Evolutionary conservation across 495 filamentous ascomycete genomes (phyloP), one percentile per base, ranked within the genome.

Genomic region (Aspergillus hancockii): DNA sequence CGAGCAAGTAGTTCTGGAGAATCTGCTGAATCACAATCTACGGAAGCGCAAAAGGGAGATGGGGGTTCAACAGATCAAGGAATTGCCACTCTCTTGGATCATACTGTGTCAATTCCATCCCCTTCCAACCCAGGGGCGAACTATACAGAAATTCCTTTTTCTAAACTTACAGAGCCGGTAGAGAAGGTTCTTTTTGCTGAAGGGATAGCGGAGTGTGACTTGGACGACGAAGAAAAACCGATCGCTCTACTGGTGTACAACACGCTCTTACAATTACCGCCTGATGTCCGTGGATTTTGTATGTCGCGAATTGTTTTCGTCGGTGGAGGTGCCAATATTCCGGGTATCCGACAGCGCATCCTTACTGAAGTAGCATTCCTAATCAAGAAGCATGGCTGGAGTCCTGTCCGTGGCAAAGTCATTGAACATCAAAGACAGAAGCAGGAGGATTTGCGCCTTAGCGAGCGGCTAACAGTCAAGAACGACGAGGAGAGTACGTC

Each of bases 221-320:
- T 91, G 54, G 94, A 98, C 68, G 91, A 97, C 66, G 83, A 98
- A 61, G 91, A 97, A 55, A 81, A 87, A 28, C 83, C 93, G 0
- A 70, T 97, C 0, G 88, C 86, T 30, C 60, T 83, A 9, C 80
- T 98, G 9, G 79, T 92, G 1, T 96, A 96, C 73, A 81, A 82
- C 31, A 77, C 82, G n/a, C 82, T 98, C 4, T 78, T 93, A 2
- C 72, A 83, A 10, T 79, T 96, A 1, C 90, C 92, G 0, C 75
- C 92, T 3, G 94, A 98, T 74, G 84, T 90, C 21, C 86, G 94
- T 22, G 85, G 87, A 0, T 74, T 87, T 9, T 96, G 92, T 71
- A 94, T 97, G 90, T 85, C 92, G 8, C 89, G 93, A 52, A 91
- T 98, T 53, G 81, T 96, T 5, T 86, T 98, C 66, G 88, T 88